A percentile compares a stretch with the other conserved stretches of the same genome.
Conservation (phyloP, 331 rosid species). For the Acacia pycnantha region DNA sequence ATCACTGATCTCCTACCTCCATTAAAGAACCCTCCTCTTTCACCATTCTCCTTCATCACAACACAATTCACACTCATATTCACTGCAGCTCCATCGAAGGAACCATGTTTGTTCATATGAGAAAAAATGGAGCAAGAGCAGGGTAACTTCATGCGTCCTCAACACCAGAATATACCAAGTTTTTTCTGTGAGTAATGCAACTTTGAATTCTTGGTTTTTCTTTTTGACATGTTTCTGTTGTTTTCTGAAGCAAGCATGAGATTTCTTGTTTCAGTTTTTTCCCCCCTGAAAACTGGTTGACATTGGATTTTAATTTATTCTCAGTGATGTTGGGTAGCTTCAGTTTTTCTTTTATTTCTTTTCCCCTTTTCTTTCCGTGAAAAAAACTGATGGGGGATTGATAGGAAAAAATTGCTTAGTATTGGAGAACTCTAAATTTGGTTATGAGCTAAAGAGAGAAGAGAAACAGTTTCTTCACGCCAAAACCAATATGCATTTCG, state of each 20-base stretch:
- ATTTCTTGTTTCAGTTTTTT: not conserved
- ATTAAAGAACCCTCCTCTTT: constrained; percentile 21
- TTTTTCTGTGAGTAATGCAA: constrained; percentile 37
- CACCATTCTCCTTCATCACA: constrained; percentile 31
- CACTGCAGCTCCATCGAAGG: not conserved
- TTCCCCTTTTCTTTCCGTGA: too few species aligned
- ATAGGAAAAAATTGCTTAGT: not conserved
- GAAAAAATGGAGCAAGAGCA: not conserved
- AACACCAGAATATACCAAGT: constrained; percentile 31
- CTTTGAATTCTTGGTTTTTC: constrained; percentile 26
- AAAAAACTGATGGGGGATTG: not conserved
- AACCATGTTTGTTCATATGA: constrained; percentile 4
- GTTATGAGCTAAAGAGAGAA: constrained; percentile 14
- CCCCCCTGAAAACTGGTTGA: not conserved
- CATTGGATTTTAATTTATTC: constrained; percentile 19
- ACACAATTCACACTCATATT: not conserved
- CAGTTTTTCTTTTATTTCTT: not conserved
- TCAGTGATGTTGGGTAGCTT: not conserved
- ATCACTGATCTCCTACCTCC: constrained; percentile 18
- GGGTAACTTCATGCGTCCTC: constrained; percentile 23
- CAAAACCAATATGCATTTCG: constrained; percentile 80
- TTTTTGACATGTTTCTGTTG: not conserved
- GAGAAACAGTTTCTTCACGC: constrained; percentile 62
- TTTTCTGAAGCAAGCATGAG: constrained; percentile 17
- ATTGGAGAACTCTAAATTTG: not conserved